Evolutionary conservation across 108 stramenopile genomes (phyloP).

Genomic region (Thalassiosira profunda): DNA sequence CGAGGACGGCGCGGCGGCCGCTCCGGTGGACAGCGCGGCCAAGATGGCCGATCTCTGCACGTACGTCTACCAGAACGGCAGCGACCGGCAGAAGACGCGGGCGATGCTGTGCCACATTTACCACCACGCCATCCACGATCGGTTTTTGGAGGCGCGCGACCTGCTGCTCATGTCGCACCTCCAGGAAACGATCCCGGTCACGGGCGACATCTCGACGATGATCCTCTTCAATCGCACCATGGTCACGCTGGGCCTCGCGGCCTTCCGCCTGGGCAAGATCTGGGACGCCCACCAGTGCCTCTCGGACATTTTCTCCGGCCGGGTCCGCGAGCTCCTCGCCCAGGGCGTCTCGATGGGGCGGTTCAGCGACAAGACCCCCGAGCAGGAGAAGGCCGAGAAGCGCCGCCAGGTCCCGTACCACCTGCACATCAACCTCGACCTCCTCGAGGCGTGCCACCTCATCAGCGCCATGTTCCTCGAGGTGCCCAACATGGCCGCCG

Average conservation of each 20-base stretch:
- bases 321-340: constrained; percentile 95
- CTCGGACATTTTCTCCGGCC: constrained; percentile 90
- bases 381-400: constrained; percentile 98
- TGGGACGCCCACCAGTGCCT: constrained; percentile 96
- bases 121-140: constrained; percentile 97
- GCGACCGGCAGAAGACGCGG: constrained; percentile 85
- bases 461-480: constrained; percentile 98
- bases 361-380: constrained; percentile 90
- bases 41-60: constrained; percentile 80
- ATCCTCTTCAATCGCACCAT: constrained; percentile 98
- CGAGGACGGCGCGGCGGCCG: constrained; percentile 15
- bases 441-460: constrained; percentile 96
- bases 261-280: constrained; percentile 96
- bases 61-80: constrained; percentile 93
- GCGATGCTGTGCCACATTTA: constrained; percentile 98
- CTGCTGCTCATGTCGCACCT: constrained; percentile 97
- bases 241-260: constrained; percentile 96
- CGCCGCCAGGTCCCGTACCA: constrained; percentile 97
- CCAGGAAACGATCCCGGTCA: constrained; percentile 79
- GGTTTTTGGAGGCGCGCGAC: constrained; percentile 96
- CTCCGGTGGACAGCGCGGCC: constrained; percentile 36
- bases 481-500: constrained; percentile 96
- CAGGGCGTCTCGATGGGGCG: constrained; percentile 89
- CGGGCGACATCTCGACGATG: constrained; percentile 93
- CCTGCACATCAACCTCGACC: constrained; percentile 96